Evolutionary conservation across 129 eudicot species (phyloP).

Genomic region (Artemisia argyi): DNA sequence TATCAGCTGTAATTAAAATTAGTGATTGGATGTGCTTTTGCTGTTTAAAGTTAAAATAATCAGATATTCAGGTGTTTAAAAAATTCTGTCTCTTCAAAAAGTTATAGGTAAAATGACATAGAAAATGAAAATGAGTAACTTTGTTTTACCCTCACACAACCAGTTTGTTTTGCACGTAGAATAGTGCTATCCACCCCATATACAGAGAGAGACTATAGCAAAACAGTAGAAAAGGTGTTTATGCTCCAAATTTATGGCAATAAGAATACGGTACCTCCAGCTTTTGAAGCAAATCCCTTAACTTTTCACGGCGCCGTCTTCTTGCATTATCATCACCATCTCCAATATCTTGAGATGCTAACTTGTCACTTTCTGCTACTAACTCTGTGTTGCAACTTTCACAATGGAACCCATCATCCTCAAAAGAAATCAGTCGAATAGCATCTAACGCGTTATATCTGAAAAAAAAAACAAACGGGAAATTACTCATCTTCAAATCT

Average conservation of each 20-base stretch:
- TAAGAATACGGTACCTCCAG: constrained; percentile 55
- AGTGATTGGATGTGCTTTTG: neutral
- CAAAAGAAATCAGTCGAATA: constrained; percentile 53
- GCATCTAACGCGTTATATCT: constrained; percentile 99
- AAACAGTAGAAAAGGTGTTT: too few species aligned
- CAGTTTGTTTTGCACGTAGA: neutral
- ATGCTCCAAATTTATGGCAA: too few species aligned
- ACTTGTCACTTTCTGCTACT: constrained; percentile 88
- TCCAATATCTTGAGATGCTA: constrained; percentile 78
- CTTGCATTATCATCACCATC: constrained; percentile 97
- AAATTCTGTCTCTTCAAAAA: neutral
- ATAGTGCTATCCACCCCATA: too few species aligned
- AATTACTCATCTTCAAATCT: constrained; percentile 5
- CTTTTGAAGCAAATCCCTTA: constrained; percentile 72
- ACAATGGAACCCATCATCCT: constrained; percentile 80
- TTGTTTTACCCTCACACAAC: neutral
- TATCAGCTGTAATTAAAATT: neutral
- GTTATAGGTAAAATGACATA: neutral
- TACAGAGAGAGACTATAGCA: too few species aligned
- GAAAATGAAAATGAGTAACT: neutral
- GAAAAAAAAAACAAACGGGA: constrained; percentile 13
- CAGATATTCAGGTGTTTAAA: neutral
- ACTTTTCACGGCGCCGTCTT: constrained; percentile 72
- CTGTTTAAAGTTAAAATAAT: neutral
- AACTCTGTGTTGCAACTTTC: constrained; percentile 87